phyloP scores from a whole-genome alignment of 2,329 filamentous ascomycete species.

The Chlorencoelia australis region DNA sequence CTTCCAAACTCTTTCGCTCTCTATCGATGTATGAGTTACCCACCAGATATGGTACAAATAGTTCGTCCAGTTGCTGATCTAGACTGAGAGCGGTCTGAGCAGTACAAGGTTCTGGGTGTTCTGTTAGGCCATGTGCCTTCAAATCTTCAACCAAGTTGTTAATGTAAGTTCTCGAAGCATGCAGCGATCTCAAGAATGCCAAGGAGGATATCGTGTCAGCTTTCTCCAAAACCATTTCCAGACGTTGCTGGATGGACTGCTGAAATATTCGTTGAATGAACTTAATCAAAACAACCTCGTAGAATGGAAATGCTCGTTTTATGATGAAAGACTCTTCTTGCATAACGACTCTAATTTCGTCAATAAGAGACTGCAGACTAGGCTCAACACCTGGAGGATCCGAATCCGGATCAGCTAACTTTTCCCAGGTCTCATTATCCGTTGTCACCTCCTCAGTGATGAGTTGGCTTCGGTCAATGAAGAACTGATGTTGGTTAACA shows the following conservation, averaged over 20 bases:
- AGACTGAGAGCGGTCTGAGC: slow-evolving; percentile 71
- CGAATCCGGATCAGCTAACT: slow-evolving; percentile 84
- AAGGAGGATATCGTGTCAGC: slow-evolving; percentile 84
- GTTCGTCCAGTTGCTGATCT: slow-evolving; percentile 65
- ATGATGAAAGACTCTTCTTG: slow-evolving; percentile 97
- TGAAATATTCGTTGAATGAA: slow-evolving; percentile 96
- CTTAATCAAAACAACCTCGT: slow-evolving; percentile 84
- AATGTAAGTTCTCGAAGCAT: slow-evolving; percentile 85
- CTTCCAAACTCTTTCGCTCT: slow-evolving; percentile 61
- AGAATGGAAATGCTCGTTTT: slow-evolving; percentile 90
- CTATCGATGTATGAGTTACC: slow-evolving; percentile 62
- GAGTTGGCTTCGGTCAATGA: slow-evolving; percentile 90
- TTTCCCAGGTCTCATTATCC: slow-evolving; percentile 67
- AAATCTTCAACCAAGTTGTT: slow-evolving; percentile 81
- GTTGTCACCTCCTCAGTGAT: slow-evolving; percentile 56
- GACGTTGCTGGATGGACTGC: slow-evolving; percentile 90
- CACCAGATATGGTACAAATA: slow-evolving; percentile 62
- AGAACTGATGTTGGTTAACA: slow-evolving; percentile 98
- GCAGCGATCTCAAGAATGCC: slow-evolving; percentile 81
- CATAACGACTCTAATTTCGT: slow-evolving; percentile 91
- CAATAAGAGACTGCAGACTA: slow-evolving; percentile 80
- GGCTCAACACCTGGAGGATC: slow-evolving; percentile 87
- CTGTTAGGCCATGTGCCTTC: slow-evolving; percentile 87
- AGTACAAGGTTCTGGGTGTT: slow-evolving; percentile 86
- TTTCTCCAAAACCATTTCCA: slow-evolving; percentile 94